These are phyloP conservation scores for Heliamphora exappendiculata DNA, from an alignment of 148 eudicot genomes.

Conservation along the genomic window DNA sequence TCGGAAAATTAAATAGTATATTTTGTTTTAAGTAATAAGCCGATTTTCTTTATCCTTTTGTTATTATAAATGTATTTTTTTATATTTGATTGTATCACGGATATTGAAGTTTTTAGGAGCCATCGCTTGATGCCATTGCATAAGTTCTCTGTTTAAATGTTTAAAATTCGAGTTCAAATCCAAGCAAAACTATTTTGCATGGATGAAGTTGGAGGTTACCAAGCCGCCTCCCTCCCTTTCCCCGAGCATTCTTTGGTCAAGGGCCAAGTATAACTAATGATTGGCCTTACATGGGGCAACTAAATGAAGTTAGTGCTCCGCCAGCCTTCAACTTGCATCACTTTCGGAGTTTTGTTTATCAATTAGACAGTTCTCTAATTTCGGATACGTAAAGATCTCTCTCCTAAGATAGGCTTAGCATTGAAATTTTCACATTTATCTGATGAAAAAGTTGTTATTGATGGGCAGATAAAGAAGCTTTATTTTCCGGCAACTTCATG, in stretches of 20 bases:
- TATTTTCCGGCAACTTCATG: conserved; percentile 46
- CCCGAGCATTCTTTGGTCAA: neutral
- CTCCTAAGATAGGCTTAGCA: neutral
- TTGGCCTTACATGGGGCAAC: neutral
- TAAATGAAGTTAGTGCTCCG: neutral
- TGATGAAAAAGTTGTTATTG: neutral
- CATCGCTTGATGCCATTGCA: neutral
- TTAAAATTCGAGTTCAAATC: neutral
- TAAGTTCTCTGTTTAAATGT: neutral
- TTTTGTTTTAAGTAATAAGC: neutral
- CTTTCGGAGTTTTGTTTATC: neutral
- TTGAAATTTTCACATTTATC: neutral
- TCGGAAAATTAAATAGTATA: neutral
- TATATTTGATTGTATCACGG: neutral
- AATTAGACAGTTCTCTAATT: neutral
- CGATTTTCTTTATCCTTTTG: too few species aligned
- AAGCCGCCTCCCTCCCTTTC: neutral
- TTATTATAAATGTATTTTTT: neutral
- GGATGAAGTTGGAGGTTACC: neutral
- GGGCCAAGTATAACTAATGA: neutral
- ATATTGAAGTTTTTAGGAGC: neutral
- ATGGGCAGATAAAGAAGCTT: conserved; percentile 42
- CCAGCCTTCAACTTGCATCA: neutral
- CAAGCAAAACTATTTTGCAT: neutral
- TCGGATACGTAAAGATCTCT: neutral